Evolutionary conservation across 1,284 basidiomycete genomes (phyloP), one percentile per base, ranked within the genome.

Genomic region (Pascua sp.): DNA sequence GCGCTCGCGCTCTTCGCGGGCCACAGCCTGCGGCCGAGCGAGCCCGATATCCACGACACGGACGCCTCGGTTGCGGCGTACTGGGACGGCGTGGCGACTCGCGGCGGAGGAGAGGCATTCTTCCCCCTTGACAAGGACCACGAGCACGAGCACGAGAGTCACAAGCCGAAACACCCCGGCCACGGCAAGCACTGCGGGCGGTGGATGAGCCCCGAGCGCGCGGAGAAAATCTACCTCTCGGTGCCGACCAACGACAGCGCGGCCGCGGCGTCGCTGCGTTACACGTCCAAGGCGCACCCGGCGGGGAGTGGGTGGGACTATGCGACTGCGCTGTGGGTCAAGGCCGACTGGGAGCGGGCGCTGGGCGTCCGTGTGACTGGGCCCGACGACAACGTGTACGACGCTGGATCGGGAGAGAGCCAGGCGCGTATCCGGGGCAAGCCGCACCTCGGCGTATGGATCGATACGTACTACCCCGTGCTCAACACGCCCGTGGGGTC

Each of bases 401-500:
- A 77, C 10, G 74, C 77, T 13, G 77, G 77, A 16, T 66, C 59
- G 41, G 13, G 47, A 2, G 67, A 73, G 49, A 67, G 61, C 41
- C 76, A 77, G 61, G 48, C 46, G 11, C 61, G 71, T 11, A 60
- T 77, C n/a, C 56, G 59, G 10, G 46, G 44, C 43, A 63, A 62
- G 52, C 53, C 68, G 39, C 67, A 69, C 55, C 53, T 70, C 5
- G 67, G 66, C 38, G 76, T 78, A 2, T 78, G 76, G 76, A 63
- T 78, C 41, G 77, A 78, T 63, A 76, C 73, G 47, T 93, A 93
- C 76, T 91, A 87, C 72, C 90, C 92, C 0, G 79, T 91, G 42
- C 78, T 93, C 78, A 90, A 92, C 74, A 87, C 84, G 1, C 85
- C 88, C 4, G 78, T 87, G 8, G 82, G 86, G 54, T 79, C 79